These are phyloP conservation scores for Mrakia blollopis DNA, from an alignment of 768 basidiomycete genomes.

Conservation along the genomic window DNA sequence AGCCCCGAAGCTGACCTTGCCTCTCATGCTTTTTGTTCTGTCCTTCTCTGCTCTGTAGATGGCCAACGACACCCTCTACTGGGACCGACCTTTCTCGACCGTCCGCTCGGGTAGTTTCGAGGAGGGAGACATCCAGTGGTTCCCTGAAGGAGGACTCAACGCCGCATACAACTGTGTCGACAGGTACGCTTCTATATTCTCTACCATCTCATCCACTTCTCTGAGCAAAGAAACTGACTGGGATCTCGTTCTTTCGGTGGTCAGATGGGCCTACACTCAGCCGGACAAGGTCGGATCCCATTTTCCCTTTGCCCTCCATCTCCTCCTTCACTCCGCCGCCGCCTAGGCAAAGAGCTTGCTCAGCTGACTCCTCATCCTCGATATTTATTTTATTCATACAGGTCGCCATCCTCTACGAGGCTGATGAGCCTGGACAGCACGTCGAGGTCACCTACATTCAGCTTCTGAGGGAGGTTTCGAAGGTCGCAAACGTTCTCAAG, in stretches of 20 bases:
- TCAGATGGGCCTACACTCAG: conserved; percentile 77
- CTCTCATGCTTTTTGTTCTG: background rate
- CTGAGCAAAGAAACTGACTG: background rate
- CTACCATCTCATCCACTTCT: background rate
- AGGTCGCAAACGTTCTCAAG: conserved; percentile 86
- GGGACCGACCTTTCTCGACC: conserved; percentile 84
- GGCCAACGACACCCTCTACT: conserved; percentile 71
- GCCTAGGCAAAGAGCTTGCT: background rate
- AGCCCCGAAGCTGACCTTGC: background rate
- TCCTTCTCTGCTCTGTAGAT: conserved; percentile 36
- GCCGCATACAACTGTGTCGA: conserved; percentile 98
- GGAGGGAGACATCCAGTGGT: conserved; percentile 38
- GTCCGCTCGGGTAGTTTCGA: conserved; percentile 77
- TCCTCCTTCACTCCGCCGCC: background rate
- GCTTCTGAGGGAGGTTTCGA: conserved; percentile 82
- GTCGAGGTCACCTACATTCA: conserved; percentile 71
- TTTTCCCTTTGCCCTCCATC: background rate
- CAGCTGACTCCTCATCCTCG: conserved; percentile 5
- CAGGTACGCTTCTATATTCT: conserved; percentile 36
- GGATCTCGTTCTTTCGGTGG: background rate
- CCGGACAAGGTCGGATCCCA: conserved; percentile 55
- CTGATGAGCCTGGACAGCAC: conserved; percentile 83
- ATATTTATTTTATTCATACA: conserved; percentile 40
- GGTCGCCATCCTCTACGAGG: conserved; percentile 97
- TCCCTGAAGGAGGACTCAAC: conserved; percentile 83